phyloP scores from a whole-genome alignment of 2,329 filamentous ascomycete species.

The Cordyceps cicadae region DNA sequence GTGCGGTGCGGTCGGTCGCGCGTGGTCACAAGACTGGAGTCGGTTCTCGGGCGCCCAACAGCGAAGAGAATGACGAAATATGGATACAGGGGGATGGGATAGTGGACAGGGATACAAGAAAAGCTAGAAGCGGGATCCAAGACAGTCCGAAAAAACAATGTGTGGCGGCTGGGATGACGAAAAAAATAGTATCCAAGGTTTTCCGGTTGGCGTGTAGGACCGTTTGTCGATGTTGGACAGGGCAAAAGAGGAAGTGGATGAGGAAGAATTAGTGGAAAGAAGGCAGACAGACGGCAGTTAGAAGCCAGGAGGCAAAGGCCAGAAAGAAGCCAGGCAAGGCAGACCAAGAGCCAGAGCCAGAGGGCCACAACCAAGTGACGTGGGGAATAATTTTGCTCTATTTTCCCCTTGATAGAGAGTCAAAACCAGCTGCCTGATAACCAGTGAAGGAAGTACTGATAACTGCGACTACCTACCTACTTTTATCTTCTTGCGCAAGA shows the following conservation, averaged over 20 bases:
- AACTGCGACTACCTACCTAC: too few species aligned
- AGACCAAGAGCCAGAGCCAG: too few species aligned
- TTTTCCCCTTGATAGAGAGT: too few species aligned
- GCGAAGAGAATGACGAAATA: neutral
- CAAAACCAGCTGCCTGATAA: too few species aligned
- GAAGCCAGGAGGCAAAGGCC: too few species aligned
- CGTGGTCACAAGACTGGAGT: slow-evolving; percentile 4
- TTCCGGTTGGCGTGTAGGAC: neutral
- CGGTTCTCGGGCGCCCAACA: neutral
- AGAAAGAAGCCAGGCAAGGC: too few species aligned
- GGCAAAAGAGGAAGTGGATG: neutral
- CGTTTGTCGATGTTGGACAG: neutral
- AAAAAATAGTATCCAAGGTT: neutral
- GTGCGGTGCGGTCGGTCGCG: neutral
- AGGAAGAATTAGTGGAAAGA: neutral
- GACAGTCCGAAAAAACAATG: slow-evolving; percentile 1
- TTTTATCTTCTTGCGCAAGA: too few species aligned
- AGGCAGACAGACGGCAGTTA: neutral
- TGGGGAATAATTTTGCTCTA: too few species aligned
- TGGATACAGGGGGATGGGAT: slow-evolving; percentile 5
- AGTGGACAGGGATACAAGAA: neutral
- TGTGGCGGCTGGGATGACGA: neutral
- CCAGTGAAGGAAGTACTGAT: too few species aligned
- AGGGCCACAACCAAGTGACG: too few species aligned
- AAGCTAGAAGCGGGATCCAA: neutral